Conservation (phyloP, 306 rosid species). For the Quercus ilex region DNA sequence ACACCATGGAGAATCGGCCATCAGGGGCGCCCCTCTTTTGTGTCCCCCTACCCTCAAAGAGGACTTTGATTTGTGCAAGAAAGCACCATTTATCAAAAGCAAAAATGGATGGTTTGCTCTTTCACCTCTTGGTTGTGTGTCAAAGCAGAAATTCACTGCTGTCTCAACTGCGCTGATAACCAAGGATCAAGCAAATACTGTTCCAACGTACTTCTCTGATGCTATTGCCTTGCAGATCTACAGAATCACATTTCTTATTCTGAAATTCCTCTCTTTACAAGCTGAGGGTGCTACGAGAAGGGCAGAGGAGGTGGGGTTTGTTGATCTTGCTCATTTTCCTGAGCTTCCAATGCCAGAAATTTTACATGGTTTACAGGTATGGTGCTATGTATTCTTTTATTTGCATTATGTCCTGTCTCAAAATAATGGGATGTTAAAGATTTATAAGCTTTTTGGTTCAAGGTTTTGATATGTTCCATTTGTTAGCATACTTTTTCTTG, state of each 20-base stretch:
- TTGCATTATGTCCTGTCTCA: not conserved
- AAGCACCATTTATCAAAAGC: constrained; percentile 68
- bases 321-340: constrained; percentile 93
- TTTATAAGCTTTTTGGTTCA: not conserved
- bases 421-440: not conserved
- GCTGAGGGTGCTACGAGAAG: constrained; percentile 89
- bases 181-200: constrained; percentile 44
- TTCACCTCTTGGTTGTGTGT: constrained; percentile 60
- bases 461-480: not conserved
- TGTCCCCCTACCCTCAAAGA: constrained; percentile 79
- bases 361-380: constrained; percentile 88
- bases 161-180: constrained; percentile 41
- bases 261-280: constrained; percentile 85
- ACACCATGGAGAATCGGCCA: constrained; percentile 53
- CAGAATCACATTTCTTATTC: constrained; percentile 65
- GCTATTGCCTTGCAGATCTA: constrained; percentile 68
- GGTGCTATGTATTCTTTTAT: not conserved
- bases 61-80: constrained; percentile 63
- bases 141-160: constrained; percentile 52
- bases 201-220: constrained; percentile 65
- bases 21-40: constrained; percentile 48
- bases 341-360: constrained; percentile 98
- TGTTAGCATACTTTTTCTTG: not conserved
- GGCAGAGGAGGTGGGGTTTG: constrained; percentile 89
- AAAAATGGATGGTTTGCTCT: constrained; percentile 89